Percentiles rank a stretch among this genome's conserved stretches.
Conservation (phyloP, 108 stramenopile species). For the Skeletonema tropicum region DNA sequence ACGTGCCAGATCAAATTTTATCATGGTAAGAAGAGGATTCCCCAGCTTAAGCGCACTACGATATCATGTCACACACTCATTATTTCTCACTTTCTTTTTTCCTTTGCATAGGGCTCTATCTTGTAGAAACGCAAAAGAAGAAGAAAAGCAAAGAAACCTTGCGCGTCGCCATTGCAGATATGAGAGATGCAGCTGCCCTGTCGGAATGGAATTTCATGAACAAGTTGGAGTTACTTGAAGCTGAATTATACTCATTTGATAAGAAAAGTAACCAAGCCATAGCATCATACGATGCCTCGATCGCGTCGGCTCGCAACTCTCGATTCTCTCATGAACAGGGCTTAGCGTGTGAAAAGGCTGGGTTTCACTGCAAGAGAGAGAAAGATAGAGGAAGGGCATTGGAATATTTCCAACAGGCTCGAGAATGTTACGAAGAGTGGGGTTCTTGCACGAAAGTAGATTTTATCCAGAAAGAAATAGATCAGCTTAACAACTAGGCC, state of each 20-base stretch:
- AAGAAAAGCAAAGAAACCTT: not conserved
- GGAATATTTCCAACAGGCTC: not conserved
- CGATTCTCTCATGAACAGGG: slow-evolving; percentile 6
- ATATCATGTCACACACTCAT: too few species aligned
- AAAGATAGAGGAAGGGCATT: not conserved
- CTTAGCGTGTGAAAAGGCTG: slow-evolving; percentile 8
- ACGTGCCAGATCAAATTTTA: not conserved
- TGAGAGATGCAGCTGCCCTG: not conserved
- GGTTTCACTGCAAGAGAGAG: slow-evolving; percentile 6
- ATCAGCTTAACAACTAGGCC: not conserved
- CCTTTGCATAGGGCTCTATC: not conserved
- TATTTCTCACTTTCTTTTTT: not conserved
- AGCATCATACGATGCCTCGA: slow-evolving; percentile 4
- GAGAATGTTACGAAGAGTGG: slow-evolving; percentile 4
- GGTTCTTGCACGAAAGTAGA: slow-evolving; percentile 4
- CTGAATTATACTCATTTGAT: not conserved
- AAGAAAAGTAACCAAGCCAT: not conserved
- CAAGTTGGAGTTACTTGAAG: slow-evolving; percentile 18
- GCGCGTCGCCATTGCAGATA: not conserved
- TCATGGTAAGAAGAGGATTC: not conserved
- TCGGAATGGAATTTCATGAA: slow-evolving; percentile 29
- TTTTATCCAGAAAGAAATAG: not conserved
- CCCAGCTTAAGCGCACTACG: not conserved
- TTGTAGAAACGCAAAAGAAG: not conserved
- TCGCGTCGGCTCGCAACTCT: slow-evolving; percentile 3